Base-by-base conservation (phyloP, 352 stramenopile species). In the Phytophthora fragariaefolia region DNA sequence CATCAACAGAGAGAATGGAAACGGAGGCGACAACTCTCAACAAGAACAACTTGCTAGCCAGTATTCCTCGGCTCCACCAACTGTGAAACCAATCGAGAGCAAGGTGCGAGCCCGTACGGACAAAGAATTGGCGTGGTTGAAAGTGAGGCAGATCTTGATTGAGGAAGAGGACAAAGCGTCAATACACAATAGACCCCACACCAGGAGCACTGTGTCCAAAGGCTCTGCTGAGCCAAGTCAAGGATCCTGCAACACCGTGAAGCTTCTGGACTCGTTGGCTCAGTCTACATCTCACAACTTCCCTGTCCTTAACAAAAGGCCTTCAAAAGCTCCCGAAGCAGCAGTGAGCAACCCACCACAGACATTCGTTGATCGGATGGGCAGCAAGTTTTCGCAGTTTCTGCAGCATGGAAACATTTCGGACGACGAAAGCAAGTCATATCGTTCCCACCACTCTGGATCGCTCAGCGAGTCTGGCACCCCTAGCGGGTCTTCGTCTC, bases 1-100 rank as follows among this genome's bases (percentile, higher is more conserved):
- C 48, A 73, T 90, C 23, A 89, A 90, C 64, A 70, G 74, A 34
- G 82, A 88, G 2, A 75, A 90, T n/a, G 66, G 73, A n/a, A 67
- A 32, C 32, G 40, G 27, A 43, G 46, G 18, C 27, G 30, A 47
- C 20, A 23, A 55, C 24, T 26, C 40, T 47, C 6, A 32, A 43
- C 26, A 58, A 15, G 18, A 71, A 49, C 17, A 9, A 17, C 40
- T 6, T 3, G n/a, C 40, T 8, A 24, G n/a, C n/a, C 40, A 17
- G 40, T 47, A 47, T 26, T n/a, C n/a, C n/a, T n/a, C n/a, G n/a
- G n/a, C n/a, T n/a, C 40, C 40, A 18, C 40, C 40, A 2, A 47
- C 20, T 8, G n/a, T 47, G 40, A 47, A 73, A 30, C 51, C 75
- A 6, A 67, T 69, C 15, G 40, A 63, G 17, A 56, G 43, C 15